Base-by-base conservation (phyloP, 2,329 filamentous ascomycete species). In the Purpureocillium lavendulum region DNA sequence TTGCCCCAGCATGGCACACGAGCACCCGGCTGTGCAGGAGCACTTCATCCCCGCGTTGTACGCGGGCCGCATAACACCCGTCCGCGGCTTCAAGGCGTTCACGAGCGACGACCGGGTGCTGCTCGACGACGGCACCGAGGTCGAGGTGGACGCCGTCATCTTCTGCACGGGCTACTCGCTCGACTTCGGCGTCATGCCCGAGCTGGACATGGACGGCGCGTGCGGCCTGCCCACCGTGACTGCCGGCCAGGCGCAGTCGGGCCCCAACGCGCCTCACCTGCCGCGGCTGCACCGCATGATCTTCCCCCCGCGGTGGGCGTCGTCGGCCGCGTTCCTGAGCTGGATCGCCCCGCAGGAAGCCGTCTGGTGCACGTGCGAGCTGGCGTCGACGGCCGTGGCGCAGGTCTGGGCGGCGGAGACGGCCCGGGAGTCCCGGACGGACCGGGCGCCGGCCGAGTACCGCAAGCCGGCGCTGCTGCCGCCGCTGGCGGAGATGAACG, bases 281-380 rank as follows among this genome's bases (percentile, higher is more conserved):
- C 55, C 59, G 7, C 43, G 55, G 2, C 50, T 69, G 3, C 69
- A 61, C 40, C 58, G 60, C 35, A 66, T 66, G 44, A 49, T 68
- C 3, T 68, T 70, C 46, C 63, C 65, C 3, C 54, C 62, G 0
- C 48, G 54, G 13, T 52, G 62, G 17, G 60, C 65, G 7, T 57
- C 66, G 29, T 65, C 62, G 14, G 55, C 70, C 15, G 68, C 62
- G 0, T 59, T 68, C 38, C 43, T 66, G 28, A 59, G 60, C 46
- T 58, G 58, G 45, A 51, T 52, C 28, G 54, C 56, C n/a, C 54
- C 59, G 17, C 51, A 52, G 44, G 46, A 60, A 42, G 51, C 53
- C 42, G 55, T 51, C 42, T 60, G 33, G 21, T 53, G 55, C 30
- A 50, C 64, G 7, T 53, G 58, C 33, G 66, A 70, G 40, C 53